Evolutionary conservation across 1,139 yeast genomes (phyloP).

Genomic region (Magnusiomyces fungicola): DNA sequence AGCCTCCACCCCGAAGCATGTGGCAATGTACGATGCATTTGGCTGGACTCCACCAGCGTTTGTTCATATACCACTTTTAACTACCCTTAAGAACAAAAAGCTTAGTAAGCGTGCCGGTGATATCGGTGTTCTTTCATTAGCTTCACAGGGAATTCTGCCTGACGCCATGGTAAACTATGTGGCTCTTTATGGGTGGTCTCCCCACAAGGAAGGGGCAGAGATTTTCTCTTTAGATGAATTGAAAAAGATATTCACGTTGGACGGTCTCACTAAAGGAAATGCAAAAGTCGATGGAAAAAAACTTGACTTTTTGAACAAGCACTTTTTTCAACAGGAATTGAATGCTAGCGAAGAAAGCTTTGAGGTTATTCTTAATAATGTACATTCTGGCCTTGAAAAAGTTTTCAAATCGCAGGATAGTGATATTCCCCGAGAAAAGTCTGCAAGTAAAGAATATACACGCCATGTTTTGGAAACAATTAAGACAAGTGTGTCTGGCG

Average conservation of each 20-base stretch:
- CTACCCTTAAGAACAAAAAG: constrained; percentile 68
- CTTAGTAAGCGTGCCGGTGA: constrained; percentile 83
- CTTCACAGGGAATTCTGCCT: constrained; percentile 61
- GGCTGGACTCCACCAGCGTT: constrained; percentile 80
- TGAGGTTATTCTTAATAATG: not conserved
- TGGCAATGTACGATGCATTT: constrained; percentile 77
- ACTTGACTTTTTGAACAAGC: constrained; percentile 66
- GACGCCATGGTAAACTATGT: constrained; percentile 84
- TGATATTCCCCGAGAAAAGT: constrained; percentile 17
- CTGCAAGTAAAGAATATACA: constrained; percentile 18
- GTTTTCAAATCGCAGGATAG: constrained; percentile 3
- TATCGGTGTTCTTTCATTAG: constrained; percentile 56
- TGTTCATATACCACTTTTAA: constrained; percentile 83
- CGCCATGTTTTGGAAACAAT: constrained; percentile 16
- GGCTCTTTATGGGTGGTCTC: constrained; percentile 93
- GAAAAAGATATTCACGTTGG: constrained; percentile 44
- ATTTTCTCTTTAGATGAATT: constrained; percentile 51
- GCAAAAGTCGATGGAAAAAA: constrained; percentile 83
- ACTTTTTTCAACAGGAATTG: constrained; percentile 34
- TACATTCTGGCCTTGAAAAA: not conserved
- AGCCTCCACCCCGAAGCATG: constrained; percentile 90
- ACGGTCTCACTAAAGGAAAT: constrained; percentile 81
- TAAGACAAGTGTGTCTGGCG: constrained; percentile 18
- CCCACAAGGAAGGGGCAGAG: constrained; percentile 57
- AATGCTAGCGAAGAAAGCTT: not conserved